These are phyloP conservation scores for Rhodosporidiobolus odoratus DNA, from an alignment of 768 basidiomycete species.

Conservation along the genomic window DNA sequence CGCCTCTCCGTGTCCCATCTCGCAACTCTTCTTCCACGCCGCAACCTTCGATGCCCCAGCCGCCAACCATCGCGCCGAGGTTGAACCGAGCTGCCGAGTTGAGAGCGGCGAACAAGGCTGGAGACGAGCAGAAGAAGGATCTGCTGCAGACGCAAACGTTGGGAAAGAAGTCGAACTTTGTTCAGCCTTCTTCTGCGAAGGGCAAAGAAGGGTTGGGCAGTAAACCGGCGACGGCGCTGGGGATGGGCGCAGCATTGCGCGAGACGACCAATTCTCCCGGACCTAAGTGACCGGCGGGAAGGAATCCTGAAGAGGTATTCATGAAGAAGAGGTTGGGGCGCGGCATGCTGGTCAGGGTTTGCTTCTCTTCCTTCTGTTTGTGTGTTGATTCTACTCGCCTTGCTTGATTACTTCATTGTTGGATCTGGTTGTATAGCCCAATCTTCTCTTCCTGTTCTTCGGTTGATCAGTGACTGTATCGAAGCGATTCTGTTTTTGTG, in stretches of 20 bases:
- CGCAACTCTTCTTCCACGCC: not conserved
- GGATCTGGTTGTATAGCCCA: too few relatives aligned
- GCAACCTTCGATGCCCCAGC: not conserved
- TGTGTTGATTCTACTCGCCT: too few relatives aligned
- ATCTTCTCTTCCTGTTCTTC: too few relatives aligned
- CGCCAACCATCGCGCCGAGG: not conserved
- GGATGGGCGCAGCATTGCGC: not conserved
- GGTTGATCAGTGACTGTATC: too few relatives aligned
- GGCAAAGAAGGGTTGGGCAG: not conserved
- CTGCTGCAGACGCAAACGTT: not conserved
- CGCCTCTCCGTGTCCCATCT: not conserved
- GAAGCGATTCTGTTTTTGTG: too few relatives aligned
- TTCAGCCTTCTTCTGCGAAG: not conserved
- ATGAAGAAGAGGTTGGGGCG: too few relatives aligned
- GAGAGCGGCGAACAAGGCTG: slow-evolving; percentile 3
- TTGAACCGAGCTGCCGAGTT: slow-evolving; percentile 12
- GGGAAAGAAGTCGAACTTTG: not conserved
- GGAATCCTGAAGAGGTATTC: too few relatives aligned
- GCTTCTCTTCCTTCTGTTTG: too few relatives aligned
- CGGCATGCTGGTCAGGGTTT: too few relatives aligned
- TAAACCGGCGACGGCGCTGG: not conserved
- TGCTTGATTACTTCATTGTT: too few relatives aligned
- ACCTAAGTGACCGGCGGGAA: too few relatives aligned
- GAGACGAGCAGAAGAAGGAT: not conserved
- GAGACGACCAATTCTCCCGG: not conserved